phyloP scores from a whole-genome alignment of 2,329 filamentous ascomycete species.

The Purpureocillium lavendulum region DNA sequence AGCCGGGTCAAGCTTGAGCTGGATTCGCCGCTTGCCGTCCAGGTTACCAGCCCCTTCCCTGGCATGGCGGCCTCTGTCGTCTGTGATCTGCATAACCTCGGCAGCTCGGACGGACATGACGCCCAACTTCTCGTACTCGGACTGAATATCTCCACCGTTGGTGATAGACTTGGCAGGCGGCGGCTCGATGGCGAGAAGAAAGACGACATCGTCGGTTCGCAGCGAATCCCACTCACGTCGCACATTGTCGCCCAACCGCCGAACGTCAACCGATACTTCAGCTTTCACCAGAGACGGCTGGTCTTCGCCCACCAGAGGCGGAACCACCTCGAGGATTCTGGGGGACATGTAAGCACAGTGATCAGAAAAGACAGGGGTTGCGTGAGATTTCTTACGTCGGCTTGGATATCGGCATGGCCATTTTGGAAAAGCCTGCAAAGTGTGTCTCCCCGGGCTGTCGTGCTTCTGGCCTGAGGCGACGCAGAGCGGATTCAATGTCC shows the following conservation, averaged over 20 bases:
- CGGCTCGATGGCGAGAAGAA: constrained; percentile 69
- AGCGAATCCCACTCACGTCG: constrained; percentile 86
- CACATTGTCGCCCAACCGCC: constrained; percentile 65
- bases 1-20: constrained; percentile 71
- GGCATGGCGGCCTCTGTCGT: constrained; percentile 71
- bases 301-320: constrained; percentile 72
- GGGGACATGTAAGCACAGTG: constrained; percentile 3
- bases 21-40: constrained; percentile 63
- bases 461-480: constrained; percentile 64
- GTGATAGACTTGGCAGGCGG: constrained; percentile 39
- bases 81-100: constrained; percentile 76
- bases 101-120: constrained; percentile 69
- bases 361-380: neutral
- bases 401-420: constrained; percentile 82
- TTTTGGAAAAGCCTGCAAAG: constrained; percentile 81
- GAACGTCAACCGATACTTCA: constrained; percentile 78
- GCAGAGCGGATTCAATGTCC: constrained; percentile 77
- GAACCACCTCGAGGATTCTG: constrained; percentile 73
- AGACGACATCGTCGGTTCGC: constrained; percentile 80
- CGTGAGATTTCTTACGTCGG: constrained; percentile 45
- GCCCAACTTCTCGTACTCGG: constrained; percentile 52
- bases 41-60: constrained; percentile 51
- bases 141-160: constrained; percentile 40
- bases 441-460: constrained; percentile 55
- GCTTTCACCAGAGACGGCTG: constrained; percentile 79